These are phyloP conservation scores for Citrullus colocynthis DNA, from an alignment of 306 rosid genomes.

Conservation along the genomic window DNA sequence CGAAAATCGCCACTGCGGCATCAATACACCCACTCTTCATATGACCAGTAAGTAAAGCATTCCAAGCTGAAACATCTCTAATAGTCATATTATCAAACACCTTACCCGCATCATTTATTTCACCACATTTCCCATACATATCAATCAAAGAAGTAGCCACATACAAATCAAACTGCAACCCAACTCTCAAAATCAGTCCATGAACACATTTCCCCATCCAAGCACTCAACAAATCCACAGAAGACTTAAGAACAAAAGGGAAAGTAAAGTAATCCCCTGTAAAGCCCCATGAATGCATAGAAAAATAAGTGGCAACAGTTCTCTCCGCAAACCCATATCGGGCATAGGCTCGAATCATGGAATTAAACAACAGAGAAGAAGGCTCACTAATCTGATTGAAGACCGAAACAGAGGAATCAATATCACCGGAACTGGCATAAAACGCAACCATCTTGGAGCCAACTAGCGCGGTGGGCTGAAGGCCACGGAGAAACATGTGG, in stretches of 20 bases:
- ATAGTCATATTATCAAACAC: constrained; percentile 51
- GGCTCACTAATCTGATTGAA: not conserved
- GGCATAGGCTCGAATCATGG: constrained; percentile 2
- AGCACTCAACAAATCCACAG: constrained; percentile 28
- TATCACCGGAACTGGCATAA: constrained; percentile 6
- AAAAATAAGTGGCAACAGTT: not conserved
- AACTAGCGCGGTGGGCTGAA: not conserved
- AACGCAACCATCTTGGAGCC: constrained; percentile 5
- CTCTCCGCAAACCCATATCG: constrained; percentile 10
- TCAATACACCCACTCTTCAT: constrained; percentile 45
- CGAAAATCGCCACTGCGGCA: constrained; percentile 42
- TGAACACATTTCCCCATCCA: constrained; percentile 55
- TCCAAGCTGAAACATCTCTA: constrained; percentile 57
- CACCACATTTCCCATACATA: constrained; percentile 46
- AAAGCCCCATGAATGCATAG: not conserved
- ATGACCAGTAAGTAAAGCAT: constrained; percentile 51
- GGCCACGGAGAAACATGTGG: constrained; percentile 3
- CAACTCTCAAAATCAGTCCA: constrained; percentile 43
- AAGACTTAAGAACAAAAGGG: constrained; percentile 59
- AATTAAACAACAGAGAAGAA: constrained; percentile 2
- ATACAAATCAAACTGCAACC: constrained; percentile 26
- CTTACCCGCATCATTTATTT: constrained; percentile 30
- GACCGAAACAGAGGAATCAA: not conserved
- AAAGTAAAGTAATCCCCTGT: constrained; percentile 40
- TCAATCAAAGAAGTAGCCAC: constrained; percentile 50